Evolutionary conservation across 2,329 filamentous ascomycete species (phyloP).

Genomic region (Emergomyces orientalis): DNA sequence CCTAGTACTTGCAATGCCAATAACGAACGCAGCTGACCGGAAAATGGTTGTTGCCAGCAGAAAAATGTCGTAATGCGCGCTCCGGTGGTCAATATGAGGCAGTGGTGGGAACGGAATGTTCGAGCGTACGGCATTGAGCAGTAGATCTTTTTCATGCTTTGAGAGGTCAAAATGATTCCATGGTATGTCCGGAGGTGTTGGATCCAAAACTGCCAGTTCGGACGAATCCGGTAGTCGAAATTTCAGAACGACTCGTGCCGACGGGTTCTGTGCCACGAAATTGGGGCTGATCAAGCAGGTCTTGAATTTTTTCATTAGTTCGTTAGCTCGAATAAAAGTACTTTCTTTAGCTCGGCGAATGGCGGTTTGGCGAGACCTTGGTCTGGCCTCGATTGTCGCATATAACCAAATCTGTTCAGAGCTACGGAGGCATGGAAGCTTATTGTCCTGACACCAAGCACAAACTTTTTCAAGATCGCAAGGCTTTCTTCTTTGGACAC

Average conservation of each 20-base stretch:
- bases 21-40: slow-evolving; percentile 15
- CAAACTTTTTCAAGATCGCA: slow-evolving; percentile 20
- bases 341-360: slow-evolving; percentile 6
- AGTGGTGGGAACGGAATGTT: slow-evolving; percentile 10
- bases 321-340: slow-evolving; percentile 11
- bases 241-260: slow-evolving; percentile 12
- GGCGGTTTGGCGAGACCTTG: neutral
- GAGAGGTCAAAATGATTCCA: slow-evolving; percentile 5
- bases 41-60: slow-evolving; percentile 15
- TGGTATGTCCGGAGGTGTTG: neutral
- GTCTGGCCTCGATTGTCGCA: neutral
- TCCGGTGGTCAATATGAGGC: neutral
- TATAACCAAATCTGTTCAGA: slow-evolving; percentile 16
- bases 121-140: slow-evolving; percentile 10
- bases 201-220: slow-evolving; percentile 12
- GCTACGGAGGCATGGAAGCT: slow-evolving; percentile 19
- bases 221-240: slow-evolving; percentile 11
- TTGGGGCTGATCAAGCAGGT: neutral
- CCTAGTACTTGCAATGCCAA: slow-evolving; percentile 12
- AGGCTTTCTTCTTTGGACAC: slow-evolving; percentile 22
- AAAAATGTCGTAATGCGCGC: neutral
- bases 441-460: slow-evolving; percentile 14
- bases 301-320: slow-evolving; percentile 8
- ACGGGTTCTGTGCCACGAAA: neutral
- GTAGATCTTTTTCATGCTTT: slow-evolving; percentile 4